Base-by-base conservation (phyloP, 2,329 filamentous ascomycete species). In the Biscogniauxia mediterranea region DNA sequence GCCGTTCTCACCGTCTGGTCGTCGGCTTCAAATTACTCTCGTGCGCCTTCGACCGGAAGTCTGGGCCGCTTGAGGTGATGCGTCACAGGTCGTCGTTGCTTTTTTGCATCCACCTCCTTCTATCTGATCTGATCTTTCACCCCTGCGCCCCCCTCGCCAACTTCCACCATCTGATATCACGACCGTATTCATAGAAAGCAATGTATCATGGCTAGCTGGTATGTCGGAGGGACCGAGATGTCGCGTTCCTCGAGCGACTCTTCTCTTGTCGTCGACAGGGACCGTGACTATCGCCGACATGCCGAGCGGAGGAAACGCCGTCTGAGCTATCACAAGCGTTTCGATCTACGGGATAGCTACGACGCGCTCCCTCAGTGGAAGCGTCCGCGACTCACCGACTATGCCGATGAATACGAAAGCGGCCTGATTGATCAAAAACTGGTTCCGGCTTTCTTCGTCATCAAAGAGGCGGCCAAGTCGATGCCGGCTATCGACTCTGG, bases 221-320 rank as follows among this genome's bases (percentile, higher is more conserved):
- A 70, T 61, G 67, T 70, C 60, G 73, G 72, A 65, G 74, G 72
- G 63, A 70, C 70, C 63, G 68, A 69, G 64, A 72, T 72, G 71
- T 68, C 68, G 63, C 72, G 72, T 64, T 75, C 73, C 58, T 69
- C 69, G 63, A 74, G 72, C 68, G 71, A 73, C 64, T 71, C 69
- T 61, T 70, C 67, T 60, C 64, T 71, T 52, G 68, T 61, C 58
- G 66, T 62, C 57, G 63, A 65, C 55, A 59, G 64, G 55, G 63
- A 61, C 56, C 57, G 61, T 56, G 65, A 66, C 57, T 62, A 60
- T 55, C 60, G 60, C 52, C 71, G 69, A 42, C 74, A 76, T 64
- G 60, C 73, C 61, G 69, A 71, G 25, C 73, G 70, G 61, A 77
- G 74, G 61, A 80, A 80, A 70, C 76, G 77, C 55, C 74, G 76